Evolutionary conservation across 1,284 basidiomycete species (phyloP).

Genomic region (Sanguinoderma infundibulare): DNA sequence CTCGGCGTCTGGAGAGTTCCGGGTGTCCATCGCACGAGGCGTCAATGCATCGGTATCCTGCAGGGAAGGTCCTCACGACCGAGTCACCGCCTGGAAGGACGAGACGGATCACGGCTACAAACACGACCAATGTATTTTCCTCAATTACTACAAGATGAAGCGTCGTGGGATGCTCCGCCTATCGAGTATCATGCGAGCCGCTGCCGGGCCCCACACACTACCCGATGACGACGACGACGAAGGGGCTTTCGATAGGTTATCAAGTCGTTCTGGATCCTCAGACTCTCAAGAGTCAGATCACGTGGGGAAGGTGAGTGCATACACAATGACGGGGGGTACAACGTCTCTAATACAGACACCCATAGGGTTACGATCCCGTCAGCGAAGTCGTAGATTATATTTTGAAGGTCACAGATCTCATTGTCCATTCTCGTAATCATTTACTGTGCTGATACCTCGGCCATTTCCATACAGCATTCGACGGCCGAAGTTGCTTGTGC

Average conservation of each 20-base stretch:
- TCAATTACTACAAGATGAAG: constrained; percentile 12
- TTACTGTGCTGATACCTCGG: no score
- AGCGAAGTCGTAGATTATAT: not conserved
- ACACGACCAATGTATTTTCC: constrained; percentile 10
- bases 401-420: not conserved
- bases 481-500: not conserved
- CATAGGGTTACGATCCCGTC: not conserved
- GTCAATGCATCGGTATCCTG: not conserved
- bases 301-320: not conserved
- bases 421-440: not conserved
- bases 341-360: not conserved
- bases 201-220: not conserved
- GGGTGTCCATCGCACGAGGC: not conserved
- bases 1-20: not conserved
- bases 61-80: not conserved
- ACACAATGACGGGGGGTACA: not conserved
- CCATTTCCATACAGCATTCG: not conserved
- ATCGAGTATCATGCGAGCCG: not conserved
- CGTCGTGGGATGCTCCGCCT: not conserved
- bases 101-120: not conserved
- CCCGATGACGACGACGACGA: not conserved
- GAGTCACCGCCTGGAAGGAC: not conserved
- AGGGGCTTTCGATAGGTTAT: not conserved
- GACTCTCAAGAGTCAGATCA: not conserved
- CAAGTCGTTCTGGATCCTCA: not conserved